phyloP scores from a whole-genome alignment of 2,329 filamentous ascomycete genomes.

The Camptophora hylomeconis region DNA sequence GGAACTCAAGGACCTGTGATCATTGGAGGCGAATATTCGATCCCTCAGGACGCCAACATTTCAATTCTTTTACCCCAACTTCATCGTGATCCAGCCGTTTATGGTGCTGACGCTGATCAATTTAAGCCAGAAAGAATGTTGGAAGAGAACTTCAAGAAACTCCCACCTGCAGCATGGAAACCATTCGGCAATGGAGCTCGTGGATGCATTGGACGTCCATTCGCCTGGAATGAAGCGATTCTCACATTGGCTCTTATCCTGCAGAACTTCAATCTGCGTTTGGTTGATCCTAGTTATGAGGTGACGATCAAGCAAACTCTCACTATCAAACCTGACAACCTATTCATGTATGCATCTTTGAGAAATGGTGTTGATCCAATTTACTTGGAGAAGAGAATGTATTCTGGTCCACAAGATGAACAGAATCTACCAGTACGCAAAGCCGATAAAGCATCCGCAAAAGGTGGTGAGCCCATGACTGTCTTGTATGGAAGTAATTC shows the following conservation, averaged over 20 bases:
- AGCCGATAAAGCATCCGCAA: not conserved
- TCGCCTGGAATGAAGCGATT: constrained; percentile 62
- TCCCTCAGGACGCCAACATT: constrained; percentile 41
- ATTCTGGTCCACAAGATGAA: constrained; percentile 1
- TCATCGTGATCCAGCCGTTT: constrained; percentile 52
- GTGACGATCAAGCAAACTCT: constrained; percentile 27
- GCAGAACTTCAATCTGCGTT: constrained; percentile 57
- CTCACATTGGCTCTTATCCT: constrained; percentile 50
- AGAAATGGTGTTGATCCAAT: constrained; percentile 36
- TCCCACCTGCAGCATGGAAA: constrained; percentile 54
- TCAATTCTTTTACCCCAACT: constrained; percentile 38
- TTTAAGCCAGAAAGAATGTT: constrained; percentile 63
- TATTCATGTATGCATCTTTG: constrained; percentile 47
- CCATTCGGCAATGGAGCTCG: constrained; percentile 62
- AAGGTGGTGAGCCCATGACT: constrained; percentile 37
- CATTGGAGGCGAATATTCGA: constrained; percentile 46
- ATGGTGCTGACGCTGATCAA: constrained; percentile 49
- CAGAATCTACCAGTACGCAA: constrained; percentile 1
- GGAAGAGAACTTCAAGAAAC: constrained; percentile 52
- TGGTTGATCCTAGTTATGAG: constrained; percentile 42
- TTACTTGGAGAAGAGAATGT: constrained; percentile 27
- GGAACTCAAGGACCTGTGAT: constrained; percentile 9
- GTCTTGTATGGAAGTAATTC: constrained; percentile 63
- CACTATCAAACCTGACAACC: constrained; percentile 37
- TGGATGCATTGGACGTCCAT: constrained; percentile 58